A percentile compares a stretch with the other conserved stretches of the same genome.
These are phyloP conservation scores for Ganoderma sinense DNA, from an alignment of 1,284 basidiomycete species.

Conservation along the genomic window DNA sequence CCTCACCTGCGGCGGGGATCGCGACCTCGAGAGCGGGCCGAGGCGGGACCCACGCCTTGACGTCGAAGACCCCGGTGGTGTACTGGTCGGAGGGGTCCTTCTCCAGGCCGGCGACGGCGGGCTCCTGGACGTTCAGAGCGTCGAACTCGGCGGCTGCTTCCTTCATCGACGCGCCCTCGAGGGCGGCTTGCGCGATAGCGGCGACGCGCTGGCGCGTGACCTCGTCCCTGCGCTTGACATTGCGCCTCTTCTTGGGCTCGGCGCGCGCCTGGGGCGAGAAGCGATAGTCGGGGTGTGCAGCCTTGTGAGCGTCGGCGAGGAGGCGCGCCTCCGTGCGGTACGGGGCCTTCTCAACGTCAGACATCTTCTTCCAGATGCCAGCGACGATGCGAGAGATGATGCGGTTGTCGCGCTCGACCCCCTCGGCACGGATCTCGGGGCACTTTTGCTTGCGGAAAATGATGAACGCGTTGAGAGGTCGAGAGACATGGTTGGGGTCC, in stretches of 20 bases:
- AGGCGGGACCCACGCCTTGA: slow-evolving; percentile 13
- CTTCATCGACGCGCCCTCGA: background rate
- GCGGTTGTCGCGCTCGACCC: slow-evolving; percentile 60
- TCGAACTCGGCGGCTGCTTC: background rate
- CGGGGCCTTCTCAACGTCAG: slow-evolving; percentile 46
- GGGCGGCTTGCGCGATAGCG: slow-evolving; percentile 25
- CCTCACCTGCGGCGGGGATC: slow-evolving; percentile 4
- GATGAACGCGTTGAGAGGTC: slow-evolving; percentile 89
- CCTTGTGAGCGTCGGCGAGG: slow-evolving; percentile 56
- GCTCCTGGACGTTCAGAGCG: background rate
- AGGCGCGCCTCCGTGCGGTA: slow-evolving; percentile 48
- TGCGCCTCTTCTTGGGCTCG: slow-evolving; percentile 32
- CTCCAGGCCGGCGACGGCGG: background rate
- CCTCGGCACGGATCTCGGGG: slow-evolving; percentile 48
- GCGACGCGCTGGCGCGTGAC: slow-evolving; percentile 29
- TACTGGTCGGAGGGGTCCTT: slow-evolving; percentile 15
- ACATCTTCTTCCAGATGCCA: slow-evolving; percentile 59
- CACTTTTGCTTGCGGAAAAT: slow-evolving; percentile 79
- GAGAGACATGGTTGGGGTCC: slow-evolving; percentile 67
- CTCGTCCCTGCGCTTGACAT: slow-evolving; percentile 35
- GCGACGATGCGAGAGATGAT: slow-evolving; percentile 67
- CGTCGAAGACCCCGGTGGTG: slow-evolving; percentile 28
- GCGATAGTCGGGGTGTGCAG: slow-evolving; percentile 56
- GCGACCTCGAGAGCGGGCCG: slow-evolving; percentile 1
- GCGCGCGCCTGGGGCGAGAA: slow-evolving; percentile 45